phyloP scores from a whole-genome alignment of 2,329 filamentous ascomycete genomes.

The Eutypa lata region DNA sequence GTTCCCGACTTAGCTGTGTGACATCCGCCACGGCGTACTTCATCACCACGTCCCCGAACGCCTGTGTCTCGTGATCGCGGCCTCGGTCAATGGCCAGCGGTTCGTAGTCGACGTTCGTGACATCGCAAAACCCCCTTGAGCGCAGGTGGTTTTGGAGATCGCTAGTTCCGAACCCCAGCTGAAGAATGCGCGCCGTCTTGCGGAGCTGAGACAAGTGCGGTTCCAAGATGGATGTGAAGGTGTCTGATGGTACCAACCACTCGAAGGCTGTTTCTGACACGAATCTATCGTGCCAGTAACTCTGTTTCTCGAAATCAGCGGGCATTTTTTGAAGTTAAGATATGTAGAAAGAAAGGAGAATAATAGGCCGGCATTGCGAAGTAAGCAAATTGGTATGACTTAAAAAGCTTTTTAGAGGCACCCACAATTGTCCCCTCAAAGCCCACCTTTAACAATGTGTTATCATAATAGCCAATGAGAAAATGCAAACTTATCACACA shows the following conservation, averaged over 20 bases:
- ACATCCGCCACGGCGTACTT: conserved; percentile 43
- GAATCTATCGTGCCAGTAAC: conserved; percentile 49
- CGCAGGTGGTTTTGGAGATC: conserved; percentile 48
- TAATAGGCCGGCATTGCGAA: background rate
- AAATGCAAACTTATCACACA: too few species aligned
- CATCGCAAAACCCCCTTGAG: conserved; percentile 34
- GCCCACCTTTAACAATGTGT: too few species aligned
- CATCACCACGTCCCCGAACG: conserved; percentile 43
- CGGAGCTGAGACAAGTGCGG: conserved; percentile 32
- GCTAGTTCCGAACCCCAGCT: conserved; percentile 49
- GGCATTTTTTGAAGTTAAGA: conserved; percentile 10
- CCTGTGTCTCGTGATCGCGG: conserved; percentile 33
- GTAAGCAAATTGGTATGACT: background rate
- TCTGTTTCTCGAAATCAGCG: conserved; percentile 45
- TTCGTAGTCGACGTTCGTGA: conserved; percentile 50
- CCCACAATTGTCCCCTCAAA: too few species aligned
- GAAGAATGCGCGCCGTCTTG: conserved; percentile 34
- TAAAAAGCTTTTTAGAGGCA: too few species aligned
- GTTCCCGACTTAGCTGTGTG: conserved; percentile 31
- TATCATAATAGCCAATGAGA: too few species aligned
- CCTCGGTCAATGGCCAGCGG: conserved; percentile 44
- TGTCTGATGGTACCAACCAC: conserved; percentile 42
- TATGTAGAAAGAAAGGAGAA: background rate
- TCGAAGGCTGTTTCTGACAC: conserved; percentile 42
- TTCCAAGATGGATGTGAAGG: conserved; percentile 38